These are phyloP conservation scores for Cyclostephanos tholiformis DNA, from an alignment of 108 stramenopile genomes.

Conservation along the genomic window DNA sequence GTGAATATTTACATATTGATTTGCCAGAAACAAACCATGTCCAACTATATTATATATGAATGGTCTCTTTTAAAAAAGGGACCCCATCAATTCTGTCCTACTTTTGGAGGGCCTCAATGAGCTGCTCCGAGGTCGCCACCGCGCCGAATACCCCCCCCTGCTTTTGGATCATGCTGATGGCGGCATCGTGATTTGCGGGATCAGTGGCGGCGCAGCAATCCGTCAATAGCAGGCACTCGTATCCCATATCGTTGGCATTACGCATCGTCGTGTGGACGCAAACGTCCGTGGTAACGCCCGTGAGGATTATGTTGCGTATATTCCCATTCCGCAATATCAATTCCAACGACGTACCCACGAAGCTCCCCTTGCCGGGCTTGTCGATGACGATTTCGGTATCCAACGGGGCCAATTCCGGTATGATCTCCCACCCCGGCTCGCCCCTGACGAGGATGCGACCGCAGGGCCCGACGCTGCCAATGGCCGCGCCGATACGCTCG, in stretches of 20 bases:
- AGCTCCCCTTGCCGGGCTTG: constrained; percentile 56
- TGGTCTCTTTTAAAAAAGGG: too few species aligned
- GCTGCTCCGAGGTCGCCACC: constrained; percentile 32
- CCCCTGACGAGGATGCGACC: constrained; percentile 61
- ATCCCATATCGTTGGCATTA: constrained; percentile 66
- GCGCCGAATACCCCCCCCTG: constrained; percentile 68
- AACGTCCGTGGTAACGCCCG: constrained; percentile 67
- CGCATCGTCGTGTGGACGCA: constrained; percentile 70
- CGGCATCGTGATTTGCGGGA: constrained; percentile 54
- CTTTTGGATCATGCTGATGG: constrained; percentile 59
- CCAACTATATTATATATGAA: too few species aligned
- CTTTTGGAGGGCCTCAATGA: constrained; percentile 37
- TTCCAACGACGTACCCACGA: constrained; percentile 58
- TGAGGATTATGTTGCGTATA: constrained; percentile 51
- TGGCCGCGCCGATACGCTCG: constrained; percentile 59
- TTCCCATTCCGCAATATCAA: constrained; percentile 50
- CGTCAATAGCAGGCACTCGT: constrained; percentile 56
- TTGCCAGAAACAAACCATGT: too few species aligned
- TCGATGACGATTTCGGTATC: constrained; percentile 51
- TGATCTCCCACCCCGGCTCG: constrained; percentile 69
- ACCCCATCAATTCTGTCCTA: too few species aligned
- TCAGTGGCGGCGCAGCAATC: constrained; percentile 66
- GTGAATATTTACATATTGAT: too few species aligned
- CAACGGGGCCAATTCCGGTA: constrained; percentile 55
- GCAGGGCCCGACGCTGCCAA: constrained; percentile 58